Evolutionary conservation across 768 basidiomycete genomes (phyloP).

Genomic region (Cystobasidium onofrii): DNA sequence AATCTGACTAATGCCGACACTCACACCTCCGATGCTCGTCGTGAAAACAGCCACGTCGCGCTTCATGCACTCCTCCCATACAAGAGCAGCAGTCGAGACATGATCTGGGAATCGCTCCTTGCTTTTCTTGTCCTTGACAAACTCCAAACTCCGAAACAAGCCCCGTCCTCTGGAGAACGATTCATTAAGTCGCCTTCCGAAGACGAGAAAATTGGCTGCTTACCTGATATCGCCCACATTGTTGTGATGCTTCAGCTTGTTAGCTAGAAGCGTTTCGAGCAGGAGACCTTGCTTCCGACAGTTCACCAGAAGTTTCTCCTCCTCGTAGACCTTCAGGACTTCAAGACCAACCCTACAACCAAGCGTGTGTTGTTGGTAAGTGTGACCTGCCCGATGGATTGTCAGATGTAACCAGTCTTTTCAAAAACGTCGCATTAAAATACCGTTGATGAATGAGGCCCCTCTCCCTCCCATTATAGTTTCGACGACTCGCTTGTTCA

Average conservation of each 20-base stretch:
- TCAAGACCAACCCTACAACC: slow-evolving; percentile 37
- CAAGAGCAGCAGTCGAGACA: slow-evolving; percentile 2
- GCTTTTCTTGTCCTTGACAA: slow-evolving; percentile 9
- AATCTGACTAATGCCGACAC: neutral
- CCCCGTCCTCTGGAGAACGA: slow-evolving; percentile 33
- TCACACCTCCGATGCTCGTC: slow-evolving; percentile 32
- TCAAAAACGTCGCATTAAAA: no score
- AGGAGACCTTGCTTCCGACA: neutral
- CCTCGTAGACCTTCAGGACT: slow-evolving; percentile 36
- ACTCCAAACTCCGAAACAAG: slow-evolving; percentile 37
- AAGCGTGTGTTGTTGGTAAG: slow-evolving; percentile 36
- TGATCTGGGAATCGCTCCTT: slow-evolving; percentile 21
- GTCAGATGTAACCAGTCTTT: no score
- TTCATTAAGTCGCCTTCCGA: no score
- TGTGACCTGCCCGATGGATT: slow-evolving; percentile 41
- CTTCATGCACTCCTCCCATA: neutral
- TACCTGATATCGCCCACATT: slow-evolving; percentile 35
- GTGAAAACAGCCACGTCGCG: slow-evolving; percentile 33
- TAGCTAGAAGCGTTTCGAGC: neutral
- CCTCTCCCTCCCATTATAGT: slow-evolving; percentile 6
- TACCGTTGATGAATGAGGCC: neutral
- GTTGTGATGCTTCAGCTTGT: neutral
- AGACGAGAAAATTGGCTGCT: neutral
- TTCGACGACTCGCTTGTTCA: slow-evolving; percentile 37
- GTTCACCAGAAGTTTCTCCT: slow-evolving; percentile 34